phyloP scores from a whole-genome alignment of 257 asterid genomes.

The Salvia miltiorrhiza region DNA sequence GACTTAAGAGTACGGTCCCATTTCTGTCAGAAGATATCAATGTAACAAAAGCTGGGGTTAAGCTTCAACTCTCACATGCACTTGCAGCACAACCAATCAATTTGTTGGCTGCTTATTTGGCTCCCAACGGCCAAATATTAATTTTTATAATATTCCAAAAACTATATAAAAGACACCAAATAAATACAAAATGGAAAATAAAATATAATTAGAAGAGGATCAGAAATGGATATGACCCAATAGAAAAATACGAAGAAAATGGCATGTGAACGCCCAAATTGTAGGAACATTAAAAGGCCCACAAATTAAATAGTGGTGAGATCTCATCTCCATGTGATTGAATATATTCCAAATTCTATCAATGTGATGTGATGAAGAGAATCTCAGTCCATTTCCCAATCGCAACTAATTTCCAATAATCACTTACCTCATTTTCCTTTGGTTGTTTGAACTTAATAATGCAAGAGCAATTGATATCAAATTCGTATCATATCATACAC shows the following conservation, averaged over 20 bases:
- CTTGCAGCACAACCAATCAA: conserved; percentile 1
- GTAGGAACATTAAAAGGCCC: conserved; percentile 20
- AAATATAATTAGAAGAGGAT: neutral
- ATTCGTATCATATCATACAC: no score
- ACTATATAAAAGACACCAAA: neutral
- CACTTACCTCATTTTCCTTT: neutral
- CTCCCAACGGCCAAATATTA: conserved; percentile 16
- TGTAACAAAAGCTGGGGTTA: conserved; percentile 23
- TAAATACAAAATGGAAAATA: neutral
- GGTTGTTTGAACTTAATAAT: neutral
- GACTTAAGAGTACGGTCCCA: neutral
- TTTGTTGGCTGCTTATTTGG: conserved; percentile 7
- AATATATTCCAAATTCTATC: conserved; percentile 12
- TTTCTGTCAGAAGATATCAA: conserved; percentile 21
- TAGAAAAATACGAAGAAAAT: neutral
- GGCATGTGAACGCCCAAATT: conserved; percentile 26
- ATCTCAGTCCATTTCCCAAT: neutral
- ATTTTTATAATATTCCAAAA: neutral
- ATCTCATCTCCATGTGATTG: conserved; percentile 14
- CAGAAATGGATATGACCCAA: conserved; percentile 39
- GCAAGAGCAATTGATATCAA: no score
- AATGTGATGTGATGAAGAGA: neutral
- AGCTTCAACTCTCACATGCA: conserved; percentile 31
- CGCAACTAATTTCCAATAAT: neutral
- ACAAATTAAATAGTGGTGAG: neutral